Base-by-base conservation (phyloP, 2,329 filamentous ascomycete genomes). In the Dactylellina haptotyla region DNA sequence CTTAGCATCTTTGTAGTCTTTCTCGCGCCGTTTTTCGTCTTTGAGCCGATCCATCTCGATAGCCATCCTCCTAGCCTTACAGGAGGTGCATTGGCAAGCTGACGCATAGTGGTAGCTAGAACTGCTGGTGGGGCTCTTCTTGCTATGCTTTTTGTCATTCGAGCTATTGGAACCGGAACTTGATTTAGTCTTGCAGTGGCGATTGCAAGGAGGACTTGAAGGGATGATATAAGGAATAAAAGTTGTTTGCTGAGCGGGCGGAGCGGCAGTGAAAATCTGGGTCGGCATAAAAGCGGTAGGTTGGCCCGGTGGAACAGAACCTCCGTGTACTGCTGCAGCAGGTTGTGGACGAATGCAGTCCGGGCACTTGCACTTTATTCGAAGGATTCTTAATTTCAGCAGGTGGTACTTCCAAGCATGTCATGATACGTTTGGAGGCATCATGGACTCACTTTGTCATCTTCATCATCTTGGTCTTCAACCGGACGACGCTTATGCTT, bases 161-260 rank as follows among this genome's bases (percentile, higher is more conserved):
- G 67, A 65, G 23, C 18, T 28, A 30, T 18, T 43, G 18, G 58
- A 59, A 18, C 34, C 32, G 18, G 23, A 5, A 18, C n/a, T 41
- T 2, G 51, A 45, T 14, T 53, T 71, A 4, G 25, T 34, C 12
- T 48, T 54, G 16, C 59, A 64, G 34, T 53, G 65, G 28, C 23
- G 46, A 9, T 26, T 20, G 18, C 58, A 64, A 18, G 32, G 28
- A 14, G 4, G 18, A 6, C 34, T 23, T 14, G 20, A 10, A 3
- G 67, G 67, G 8, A 72, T 37, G 10, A 65, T 53, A n/a, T 72
- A 72, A 0, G 67, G 67, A 34, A 72, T 72, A 32, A 72, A 72
- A 6, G 67, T 72, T 2, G 67, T 72, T 20, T 63, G 61, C 26
- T 71, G 66, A 20, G 58, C n/a, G 18, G 37, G 6, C 5, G 58